These are phyloP conservation scores for Cryptococcus deneoformans DNA, from an alignment of 1,284 basidiomycete genomes.

Conservation along the genomic window DNA sequence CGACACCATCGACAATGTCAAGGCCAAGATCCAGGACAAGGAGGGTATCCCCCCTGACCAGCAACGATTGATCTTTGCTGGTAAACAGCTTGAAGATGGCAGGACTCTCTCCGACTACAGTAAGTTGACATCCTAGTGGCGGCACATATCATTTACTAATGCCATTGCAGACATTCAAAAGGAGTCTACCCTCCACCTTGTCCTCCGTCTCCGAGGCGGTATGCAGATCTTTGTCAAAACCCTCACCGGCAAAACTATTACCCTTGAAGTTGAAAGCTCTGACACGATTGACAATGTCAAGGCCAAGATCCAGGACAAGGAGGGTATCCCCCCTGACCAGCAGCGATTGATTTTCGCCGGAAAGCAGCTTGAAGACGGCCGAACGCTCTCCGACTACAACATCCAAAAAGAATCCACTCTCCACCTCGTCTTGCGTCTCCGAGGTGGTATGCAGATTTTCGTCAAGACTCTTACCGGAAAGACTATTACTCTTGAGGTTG, in stretches of 20 bases:
- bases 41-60: neutral
- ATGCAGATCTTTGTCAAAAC: constrained; percentile 45
- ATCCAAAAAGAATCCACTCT: too few species aligned
- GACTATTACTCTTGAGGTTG: constrained; percentile 56
- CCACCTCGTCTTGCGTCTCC: too few species aligned
- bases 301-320: constrained; percentile 61
- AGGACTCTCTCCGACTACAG: constrained; percentile 54
- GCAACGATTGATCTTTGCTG: neutral
- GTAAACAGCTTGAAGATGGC: neutral
- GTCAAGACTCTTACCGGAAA: constrained; percentile 49
- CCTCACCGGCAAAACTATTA: constrained; percentile 55
- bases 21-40: too few species aligned
- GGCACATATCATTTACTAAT: too few species aligned
- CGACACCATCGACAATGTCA: too few species aligned
- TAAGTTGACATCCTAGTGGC: constrained; percentile 12
- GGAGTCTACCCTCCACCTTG: neutral
- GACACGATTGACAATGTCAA: constrained; percentile 54
- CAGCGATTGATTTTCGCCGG: too few species aligned
- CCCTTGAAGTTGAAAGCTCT: constrained; percentile 55
- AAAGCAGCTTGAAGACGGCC: too few species aligned
- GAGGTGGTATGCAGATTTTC: constrained; percentile 42
- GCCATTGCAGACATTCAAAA: constrained; percentile 43
- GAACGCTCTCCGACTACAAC: too few species aligned
- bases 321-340: constrained; percentile 56
- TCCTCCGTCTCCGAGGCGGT: constrained; percentile 42